A percentile compares a stretch with the other conserved stretches of the same genome.
These are phyloP conservation scores for Cryphonectria nitschkei DNA, from an alignment of 2,329 filamentous ascomycete genomes.

Conservation along the genomic window DNA sequence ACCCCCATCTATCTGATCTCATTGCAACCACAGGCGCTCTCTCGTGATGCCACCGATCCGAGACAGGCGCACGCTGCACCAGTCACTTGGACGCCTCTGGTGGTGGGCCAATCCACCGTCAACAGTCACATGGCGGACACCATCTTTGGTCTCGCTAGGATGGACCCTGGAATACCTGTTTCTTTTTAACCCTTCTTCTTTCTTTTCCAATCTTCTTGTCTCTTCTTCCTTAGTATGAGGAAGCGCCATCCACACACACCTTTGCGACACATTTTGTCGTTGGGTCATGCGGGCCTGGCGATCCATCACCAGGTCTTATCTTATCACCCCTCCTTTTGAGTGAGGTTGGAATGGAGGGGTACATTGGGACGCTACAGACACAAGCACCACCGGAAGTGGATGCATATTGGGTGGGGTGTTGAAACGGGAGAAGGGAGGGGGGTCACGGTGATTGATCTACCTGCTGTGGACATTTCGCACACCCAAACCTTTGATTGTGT, in stretches of 20 bases:
- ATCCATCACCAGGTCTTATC: conserved; percentile 24
- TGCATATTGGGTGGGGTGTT: not conserved
- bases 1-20: conserved; percentile 1
- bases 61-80: conserved; percentile 12
- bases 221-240: not conserved
- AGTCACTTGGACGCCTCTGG: conserved; percentile 11
- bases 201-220: not conserved
- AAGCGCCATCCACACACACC: not conserved
- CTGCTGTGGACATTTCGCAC: not conserved
- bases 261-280: not conserved
- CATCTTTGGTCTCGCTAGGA: not conserved
- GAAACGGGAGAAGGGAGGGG: not conserved
- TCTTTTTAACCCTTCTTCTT: too few species aligned
- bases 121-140: conserved; percentile 8
- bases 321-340: conserved; percentile 29
- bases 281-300: not conserved
- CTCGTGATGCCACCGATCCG: conserved; percentile 10
- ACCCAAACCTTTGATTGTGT: not conserved
- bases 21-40: conserved; percentile 12
- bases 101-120: conserved; percentile 14
- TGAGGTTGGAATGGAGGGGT: conserved; percentile 28
- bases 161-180: not conserved
- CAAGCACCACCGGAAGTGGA: conserved; percentile 7
- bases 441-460: not conserved
- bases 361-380: not conserved